These are phyloP conservation scores for Penicillium griseofulvum DNA, from an alignment of 2,329 filamentous ascomycete genomes.

Conservation along the genomic window DNA sequence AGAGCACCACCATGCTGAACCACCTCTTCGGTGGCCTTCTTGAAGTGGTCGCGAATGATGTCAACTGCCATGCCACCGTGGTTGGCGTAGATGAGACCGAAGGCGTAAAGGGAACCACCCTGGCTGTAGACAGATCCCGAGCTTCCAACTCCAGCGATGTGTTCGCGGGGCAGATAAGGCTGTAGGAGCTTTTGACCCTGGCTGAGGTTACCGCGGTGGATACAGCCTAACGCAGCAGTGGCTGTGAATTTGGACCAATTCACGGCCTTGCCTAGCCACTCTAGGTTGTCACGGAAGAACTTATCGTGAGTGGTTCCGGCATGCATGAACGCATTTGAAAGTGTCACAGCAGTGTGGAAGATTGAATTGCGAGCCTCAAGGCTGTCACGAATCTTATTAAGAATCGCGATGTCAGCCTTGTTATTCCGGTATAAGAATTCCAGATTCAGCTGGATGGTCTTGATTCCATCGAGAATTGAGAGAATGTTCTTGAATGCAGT, in stretches of 20 bases:
- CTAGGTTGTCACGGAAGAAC: slow-evolving; percentile 96
- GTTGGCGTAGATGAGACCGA: slow-evolving; percentile 95
- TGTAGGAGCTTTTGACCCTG: slow-evolving; percentile 92
- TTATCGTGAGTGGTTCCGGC: slow-evolving; percentile 97
- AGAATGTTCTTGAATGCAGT: slow-evolving; percentile 58
- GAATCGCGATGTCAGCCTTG: slow-evolving; percentile 82
- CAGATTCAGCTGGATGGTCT: slow-evolving; percentile 89
- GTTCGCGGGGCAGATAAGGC: slow-evolving; percentile 81
- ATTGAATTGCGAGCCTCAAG: slow-evolving; percentile 95
- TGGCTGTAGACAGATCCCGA: slow-evolving; percentile 91
- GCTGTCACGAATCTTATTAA: slow-evolving; percentile 96
- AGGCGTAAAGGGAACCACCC: slow-evolving; percentile 90
- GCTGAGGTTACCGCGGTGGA: slow-evolving; percentile 90
- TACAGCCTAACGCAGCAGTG: slow-evolving; percentile 91
- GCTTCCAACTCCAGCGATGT: slow-evolving; percentile 61
- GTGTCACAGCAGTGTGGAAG: slow-evolving; percentile 95
- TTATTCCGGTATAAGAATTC: slow-evolving; percentile 97
- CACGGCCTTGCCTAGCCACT: slow-evolving; percentile 96
- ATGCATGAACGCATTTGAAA: slow-evolving; percentile 99
- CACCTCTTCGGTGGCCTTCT: slow-evolving; percentile 64
- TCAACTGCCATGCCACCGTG: slow-evolving; percentile 79
- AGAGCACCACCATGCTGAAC: slow-evolving; percentile 96
- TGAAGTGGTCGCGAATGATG: slow-evolving; percentile 49
- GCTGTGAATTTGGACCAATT: slow-evolving; percentile 99
- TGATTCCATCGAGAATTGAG: slow-evolving; percentile 76